phyloP scores from a whole-genome alignment of 2,329 filamentous ascomycete species.

The Fusarium buxicola region DNA sequence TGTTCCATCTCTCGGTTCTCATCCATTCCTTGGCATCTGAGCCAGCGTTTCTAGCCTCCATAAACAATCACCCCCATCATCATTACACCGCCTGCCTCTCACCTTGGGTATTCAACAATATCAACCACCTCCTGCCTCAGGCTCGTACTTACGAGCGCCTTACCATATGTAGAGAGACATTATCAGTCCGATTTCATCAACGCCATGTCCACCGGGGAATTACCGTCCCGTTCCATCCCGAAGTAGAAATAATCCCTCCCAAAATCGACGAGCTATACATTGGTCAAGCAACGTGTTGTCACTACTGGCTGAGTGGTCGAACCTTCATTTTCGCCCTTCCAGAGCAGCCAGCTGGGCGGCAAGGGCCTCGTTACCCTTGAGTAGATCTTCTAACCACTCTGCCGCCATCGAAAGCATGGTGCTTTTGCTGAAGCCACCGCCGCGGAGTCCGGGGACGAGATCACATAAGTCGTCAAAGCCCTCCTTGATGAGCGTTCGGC shows the following conservation, averaged over 20 bases:
- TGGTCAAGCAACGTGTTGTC: slow-evolving; percentile 13
- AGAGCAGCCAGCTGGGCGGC: slow-evolving; percentile 61
- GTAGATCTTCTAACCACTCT: slow-evolving; percentile 80
- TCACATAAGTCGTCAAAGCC: slow-evolving; percentile 84
- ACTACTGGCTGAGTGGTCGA: not conserved
- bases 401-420: slow-evolving; percentile 80
- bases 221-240: slow-evolving; percentile 23
- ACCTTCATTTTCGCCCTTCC: slow-evolving; percentile 39
- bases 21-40: slow-evolving; percentile 15
- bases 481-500: slow-evolving; percentile 82
- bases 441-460: slow-evolving; percentile 79
- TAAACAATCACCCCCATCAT: slow-evolving; percentile 18
- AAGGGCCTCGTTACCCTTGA: slow-evolving; percentile 74
- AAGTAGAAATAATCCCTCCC: slow-evolving; percentile 26
- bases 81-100: slow-evolving; percentile 34
- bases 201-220: slow-evolving; percentile 38
- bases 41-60: slow-evolving; percentile 26
- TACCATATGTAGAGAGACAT: slow-evolving; percentile 16
- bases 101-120: slow-evolving; percentile 36
- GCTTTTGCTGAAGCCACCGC: slow-evolving; percentile 85
- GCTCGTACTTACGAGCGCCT: slow-evolving; percentile 17
- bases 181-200: slow-evolving; percentile 29
- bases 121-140: slow-evolving; percentile 16
- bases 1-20: not conserved
- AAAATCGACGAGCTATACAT: slow-evolving; percentile 30